phyloP scores from a whole-genome alignment of 176 grass and related monocot genomes.

The Eremochloa ophiuroides region DNA sequence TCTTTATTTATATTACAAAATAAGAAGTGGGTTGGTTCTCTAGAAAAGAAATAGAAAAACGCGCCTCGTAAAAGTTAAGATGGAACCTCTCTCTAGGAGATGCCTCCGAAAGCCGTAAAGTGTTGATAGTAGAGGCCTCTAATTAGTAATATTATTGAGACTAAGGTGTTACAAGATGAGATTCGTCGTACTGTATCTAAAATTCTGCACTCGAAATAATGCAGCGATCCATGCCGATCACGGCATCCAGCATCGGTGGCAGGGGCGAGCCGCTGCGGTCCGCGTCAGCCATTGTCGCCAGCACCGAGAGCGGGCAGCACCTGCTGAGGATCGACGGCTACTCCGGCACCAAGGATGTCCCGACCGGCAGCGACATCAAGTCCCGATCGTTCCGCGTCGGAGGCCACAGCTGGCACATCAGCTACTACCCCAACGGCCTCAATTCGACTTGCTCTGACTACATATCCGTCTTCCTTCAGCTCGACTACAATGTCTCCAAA shows the following conservation, averaged over 20 bases:
- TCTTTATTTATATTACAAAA: too few species aligned
- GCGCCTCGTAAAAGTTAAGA: too few species aligned
- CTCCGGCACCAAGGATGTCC: neutral
- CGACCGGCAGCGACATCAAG: neutral
- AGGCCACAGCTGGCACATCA: neutral
- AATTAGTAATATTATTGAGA: neutral
- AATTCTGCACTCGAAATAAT: neutral
- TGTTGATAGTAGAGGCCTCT: neutral
- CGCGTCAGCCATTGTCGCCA: neutral
- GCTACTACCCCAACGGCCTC: neutral
- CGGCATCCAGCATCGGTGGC: neutral
- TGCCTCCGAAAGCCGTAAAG: too few species aligned
- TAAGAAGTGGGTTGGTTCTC: too few species aligned
- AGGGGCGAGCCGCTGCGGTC: neutral
- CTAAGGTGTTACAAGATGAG: neutral
- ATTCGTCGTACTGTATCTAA: neutral
- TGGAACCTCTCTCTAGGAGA: too few species aligned
- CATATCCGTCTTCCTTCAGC: neutral
- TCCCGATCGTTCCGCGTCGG: neutral
- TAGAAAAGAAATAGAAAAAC: too few species aligned
- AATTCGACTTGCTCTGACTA: neutral
- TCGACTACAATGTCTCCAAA: neutral
- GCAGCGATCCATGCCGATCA: neutral
- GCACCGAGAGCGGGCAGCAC: neutral
- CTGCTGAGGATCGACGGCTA: constrained; percentile 25